Evolutionary conservation across 2,329 filamentous ascomycete genomes (phyloP), one percentile per base, ranked within the genome.

Genomic region (Zymoseptoria tritici): DNA sequence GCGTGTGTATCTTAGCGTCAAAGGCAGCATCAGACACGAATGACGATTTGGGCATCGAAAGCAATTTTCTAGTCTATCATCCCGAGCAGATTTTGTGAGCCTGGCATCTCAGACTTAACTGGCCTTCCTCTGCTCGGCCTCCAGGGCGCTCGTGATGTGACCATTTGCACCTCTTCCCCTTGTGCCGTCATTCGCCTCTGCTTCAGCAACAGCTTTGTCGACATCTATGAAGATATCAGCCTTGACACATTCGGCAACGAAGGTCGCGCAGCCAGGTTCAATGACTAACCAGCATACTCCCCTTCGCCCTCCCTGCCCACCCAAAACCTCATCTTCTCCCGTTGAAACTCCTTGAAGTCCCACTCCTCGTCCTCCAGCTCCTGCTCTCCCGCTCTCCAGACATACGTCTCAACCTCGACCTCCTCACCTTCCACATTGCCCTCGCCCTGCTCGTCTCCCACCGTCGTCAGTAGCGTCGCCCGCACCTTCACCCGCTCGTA

Each of bases 301-400:
- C 77, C 77, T 59, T 80, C 77, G 19, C 73, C 75, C 62, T 79
- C 77, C 31, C 64, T 66, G 11, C 78, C 80, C 60, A 81, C 77
- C 85, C 85, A 87, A 66, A 77, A 76, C 54, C 73, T 70, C 80
- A 88, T 78, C 78, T 91, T 96, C 62, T 94, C 86, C 67, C 80
- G 79, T 62, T 87, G 84, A 72, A 97, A 97, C 63, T 89, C 85
- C 54, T 87, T 85, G 76, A 91, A 94, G 72, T 96, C 90, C 93
- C 93, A 97, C 73, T 96, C 91, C 21, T 78, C 75, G 31, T 83
- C 78, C 73, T 96, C 90, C 19, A 97, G 76, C 0, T 75, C 59
- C 9, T 76, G 62, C 52, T 68, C 62, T 52, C 74, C 67, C 16
- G 79, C 73, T 63, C 79, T 72, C 71, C 81, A 83, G 6, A 90